A percentile compares a stretch with the other conserved stretches of the same genome.
These are phyloP conservation scores for Colletotrichum tanaceti DNA, from an alignment of 2,329 filamentous ascomycete genomes.

Conservation along the genomic window DNA sequence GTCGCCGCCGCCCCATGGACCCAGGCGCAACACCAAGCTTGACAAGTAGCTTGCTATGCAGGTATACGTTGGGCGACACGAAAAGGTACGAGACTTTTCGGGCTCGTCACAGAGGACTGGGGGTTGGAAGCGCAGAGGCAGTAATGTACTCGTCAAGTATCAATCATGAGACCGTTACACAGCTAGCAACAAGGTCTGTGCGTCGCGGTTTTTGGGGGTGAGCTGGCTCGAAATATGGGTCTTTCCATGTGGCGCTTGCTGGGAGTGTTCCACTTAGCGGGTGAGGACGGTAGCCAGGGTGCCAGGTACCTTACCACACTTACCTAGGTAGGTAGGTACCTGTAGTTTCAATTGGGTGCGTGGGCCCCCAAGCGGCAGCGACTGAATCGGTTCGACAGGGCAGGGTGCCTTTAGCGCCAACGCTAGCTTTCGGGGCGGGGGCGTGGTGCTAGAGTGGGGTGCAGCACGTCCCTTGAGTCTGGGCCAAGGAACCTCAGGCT, in stretches of 20 bases:
- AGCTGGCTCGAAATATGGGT: constrained; percentile 26
- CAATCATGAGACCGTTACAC: constrained; percentile 15
- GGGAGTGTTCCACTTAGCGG: constrained; percentile 22
- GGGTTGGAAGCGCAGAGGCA: background rate
- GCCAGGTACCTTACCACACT: too few relatives aligned
- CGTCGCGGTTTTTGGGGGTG: constrained; percentile 11
- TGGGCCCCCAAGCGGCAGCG: constrained; percentile 19
- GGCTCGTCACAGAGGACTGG: background rate
- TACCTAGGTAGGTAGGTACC: too few relatives aligned
- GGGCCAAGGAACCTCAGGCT: background rate
- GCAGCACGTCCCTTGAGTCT: constrained; percentile 7
- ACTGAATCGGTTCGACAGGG: constrained; percentile 31
- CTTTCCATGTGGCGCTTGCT: constrained; percentile 37
- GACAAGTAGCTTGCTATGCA: constrained; percentile 25
- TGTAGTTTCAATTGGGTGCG: constrained; percentile 9
- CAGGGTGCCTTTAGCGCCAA: constrained; percentile 13
- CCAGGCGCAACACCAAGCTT: constrained; percentile 31
- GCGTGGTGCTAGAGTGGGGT: constrained; percentile 16
- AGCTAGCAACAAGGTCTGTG: constrained; percentile 27
- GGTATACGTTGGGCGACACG: constrained; percentile 10
- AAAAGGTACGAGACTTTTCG: constrained; percentile 10
- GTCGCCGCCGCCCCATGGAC: constrained; percentile 18
- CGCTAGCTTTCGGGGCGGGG: constrained; percentile 24
- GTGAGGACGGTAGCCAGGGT: constrained; percentile 33
- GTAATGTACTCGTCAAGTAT: constrained; percentile 23